Conservation (phyloP, 257 asterid genomes). For the Scutellaria barbata region DNA sequence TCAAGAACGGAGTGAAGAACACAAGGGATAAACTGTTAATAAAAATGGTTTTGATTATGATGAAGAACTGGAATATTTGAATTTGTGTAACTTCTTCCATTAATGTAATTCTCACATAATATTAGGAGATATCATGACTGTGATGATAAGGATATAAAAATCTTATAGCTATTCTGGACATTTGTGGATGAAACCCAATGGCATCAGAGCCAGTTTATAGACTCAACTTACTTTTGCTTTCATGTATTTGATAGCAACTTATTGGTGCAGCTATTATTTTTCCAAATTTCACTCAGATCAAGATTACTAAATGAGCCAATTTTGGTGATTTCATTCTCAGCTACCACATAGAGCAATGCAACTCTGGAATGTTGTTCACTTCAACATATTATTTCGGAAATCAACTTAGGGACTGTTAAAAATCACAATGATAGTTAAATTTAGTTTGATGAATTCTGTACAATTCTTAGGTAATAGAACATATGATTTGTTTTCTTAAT, state of each 20-base stretch:
- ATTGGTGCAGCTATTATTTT: background rate
- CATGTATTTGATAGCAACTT: background rate
- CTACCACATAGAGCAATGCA: background rate
- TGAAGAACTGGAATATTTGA: too few species aligned
- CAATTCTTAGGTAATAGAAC: background rate
- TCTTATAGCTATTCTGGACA: too few species aligned
- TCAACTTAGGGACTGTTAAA: background rate
- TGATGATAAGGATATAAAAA: too few species aligned
- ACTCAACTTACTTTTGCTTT: background rate
- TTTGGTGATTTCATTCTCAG: background rate
- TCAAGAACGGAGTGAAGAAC: too few species aligned
- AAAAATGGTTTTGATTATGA: too few species aligned
- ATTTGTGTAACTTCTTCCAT: too few species aligned
- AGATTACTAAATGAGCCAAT: background rate
- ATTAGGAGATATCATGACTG: too few species aligned
- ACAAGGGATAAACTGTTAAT: too few species aligned
- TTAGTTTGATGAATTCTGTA: background rate
- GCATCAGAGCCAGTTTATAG: background rate
- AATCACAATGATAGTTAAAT: background rate
- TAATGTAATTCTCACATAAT: too few species aligned
- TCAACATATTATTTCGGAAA: background rate
- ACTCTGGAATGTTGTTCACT: background rate
- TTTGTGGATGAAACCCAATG: background rate
- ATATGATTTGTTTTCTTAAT: background rate
- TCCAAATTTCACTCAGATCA: background rate